Conservation (phyloP, 495 filamentous ascomycete species). For the Aspergillus wentii region DNA sequence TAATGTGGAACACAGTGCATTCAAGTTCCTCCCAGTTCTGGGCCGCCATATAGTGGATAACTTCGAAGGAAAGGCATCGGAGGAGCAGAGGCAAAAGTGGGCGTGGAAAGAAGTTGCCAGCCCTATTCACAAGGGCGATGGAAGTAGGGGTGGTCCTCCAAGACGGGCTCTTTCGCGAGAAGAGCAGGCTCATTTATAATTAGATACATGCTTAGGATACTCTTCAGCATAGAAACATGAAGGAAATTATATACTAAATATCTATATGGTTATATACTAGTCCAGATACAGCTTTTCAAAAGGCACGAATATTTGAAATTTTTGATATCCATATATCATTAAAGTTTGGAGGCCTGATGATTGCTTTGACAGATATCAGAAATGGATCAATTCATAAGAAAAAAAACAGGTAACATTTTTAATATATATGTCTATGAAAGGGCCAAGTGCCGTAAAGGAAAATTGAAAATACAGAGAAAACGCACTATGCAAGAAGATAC, state of each 20-base stretch:
- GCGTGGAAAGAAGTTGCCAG: slow-evolving; percentile 5
- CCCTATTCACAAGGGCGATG: slow-evolving; percentile 8
- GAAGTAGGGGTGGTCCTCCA: slow-evolving; percentile 12
- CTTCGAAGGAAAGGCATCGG: slow-evolving; percentile 2
- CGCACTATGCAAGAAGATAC: slow-evolving; percentile 60
- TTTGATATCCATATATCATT: too few species aligned
- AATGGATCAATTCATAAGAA: too few species aligned
- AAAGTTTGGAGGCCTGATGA: too few species aligned
- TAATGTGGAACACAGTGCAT: slow-evolving; percentile 5
- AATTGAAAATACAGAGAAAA: slow-evolving; percentile 31
- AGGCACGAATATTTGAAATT: too few species aligned
- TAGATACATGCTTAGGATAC: too few species aligned
- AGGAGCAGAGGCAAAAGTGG: slow-evolving; percentile 8
- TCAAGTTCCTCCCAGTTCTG: slow-evolving; percentile 14
- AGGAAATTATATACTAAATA: too few species aligned
- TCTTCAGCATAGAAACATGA: too few species aligned
- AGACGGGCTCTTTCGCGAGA: slow-evolving; percentile 1
- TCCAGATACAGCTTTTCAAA: too few species aligned
- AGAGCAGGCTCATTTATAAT: too few species aligned
- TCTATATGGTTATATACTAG: too few species aligned
- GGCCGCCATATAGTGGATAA: slow-evolving; percentile 6
- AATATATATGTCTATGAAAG: slow-evolving; percentile 17
- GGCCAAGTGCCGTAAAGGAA: slow-evolving; percentile 2
- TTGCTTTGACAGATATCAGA: too few species aligned
- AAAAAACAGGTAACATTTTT: slow-evolving; percentile 8